Conservation (phyloP, 2,329 filamentous ascomycete species). For the Neofusicoccum sp. region DNA sequence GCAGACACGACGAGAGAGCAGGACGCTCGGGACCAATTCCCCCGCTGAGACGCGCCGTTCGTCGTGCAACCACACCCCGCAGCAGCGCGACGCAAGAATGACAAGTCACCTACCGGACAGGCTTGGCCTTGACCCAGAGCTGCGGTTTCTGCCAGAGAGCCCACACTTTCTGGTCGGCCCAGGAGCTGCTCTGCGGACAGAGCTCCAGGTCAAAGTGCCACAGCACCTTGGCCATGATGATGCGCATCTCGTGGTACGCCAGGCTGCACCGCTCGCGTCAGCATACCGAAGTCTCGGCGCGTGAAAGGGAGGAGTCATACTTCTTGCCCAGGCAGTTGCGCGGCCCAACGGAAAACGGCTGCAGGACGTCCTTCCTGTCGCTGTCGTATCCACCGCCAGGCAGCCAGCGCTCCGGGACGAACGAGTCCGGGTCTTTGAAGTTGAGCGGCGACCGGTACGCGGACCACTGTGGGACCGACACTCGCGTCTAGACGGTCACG, state of each 20-base stretch:
- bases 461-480: slow-evolving; percentile 16
- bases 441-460: slow-evolving; percentile 27
- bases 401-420: slow-evolving; percentile 47
- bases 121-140: slow-evolving; percentile 32
- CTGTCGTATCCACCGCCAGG: slow-evolving; percentile 28
- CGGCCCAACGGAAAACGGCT: slow-evolving; percentile 49
- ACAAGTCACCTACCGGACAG: not conserved
- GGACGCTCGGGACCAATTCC: too few relatives aligned
- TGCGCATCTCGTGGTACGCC: slow-evolving; percentile 46
- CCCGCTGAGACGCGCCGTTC: too few relatives aligned
- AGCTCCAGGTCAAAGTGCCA: slow-evolving; percentile 44
- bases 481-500: slow-evolving; percentile 25
- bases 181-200: slow-evolving; percentile 33
- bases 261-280: slow-evolving; percentile 27
- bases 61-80: too few relatives aligned
- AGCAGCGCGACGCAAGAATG: not conserved
- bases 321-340: slow-evolving; percentile 43
- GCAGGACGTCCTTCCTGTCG: slow-evolving; percentile 39
- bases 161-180: slow-evolving; percentile 35
- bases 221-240: slow-evolving; percentile 41
- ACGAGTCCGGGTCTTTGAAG: slow-evolving; percentile 40
- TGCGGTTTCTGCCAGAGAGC: slow-evolving; percentile 42
- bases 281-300: not conserved
- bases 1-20: too few relatives aligned
- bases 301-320: slow-evolving; percentile 27